Evolutionary conservation across 768 basidiomycete species (phyloP), one percentile per base, ranked within the genome.

Genomic region (Rhodocollybia butyracea): DNA sequence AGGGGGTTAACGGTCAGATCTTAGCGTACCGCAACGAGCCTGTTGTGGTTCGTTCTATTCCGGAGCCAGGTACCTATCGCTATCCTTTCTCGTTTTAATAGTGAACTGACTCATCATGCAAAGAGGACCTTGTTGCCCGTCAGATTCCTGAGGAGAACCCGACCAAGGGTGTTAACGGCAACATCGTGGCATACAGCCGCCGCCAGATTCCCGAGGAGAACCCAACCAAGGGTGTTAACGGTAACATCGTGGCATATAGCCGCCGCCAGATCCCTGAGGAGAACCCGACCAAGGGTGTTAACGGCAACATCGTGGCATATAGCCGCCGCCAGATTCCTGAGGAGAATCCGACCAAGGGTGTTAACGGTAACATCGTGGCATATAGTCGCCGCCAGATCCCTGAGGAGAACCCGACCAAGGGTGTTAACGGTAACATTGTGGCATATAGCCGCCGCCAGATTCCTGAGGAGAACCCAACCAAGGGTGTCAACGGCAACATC

Each of bases 171-270:
- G 17, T 30, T n/a, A 46, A 31, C 32, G 57, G 57, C 29, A 36
- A 58, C 26, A 58, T 58, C 29, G 46, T 55, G 5, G 54, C 57
- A 40, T 58, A 58, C 57, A 46, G 34, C n/a, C 26, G 47, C 12
- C 11, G 8, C 27, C 26, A n/a, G n/a, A n/a, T n/a, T 31, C 31
- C 13, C 15, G 21, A 22, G 29, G n/a, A 30, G 24, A n/a, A n/a
- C 54, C 12, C 12, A 22, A 11, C 13, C 42, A 11, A 45, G n/a
- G 24, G n/a, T n/a, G n/a, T n/a, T n/a, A n/a, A n/a, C n/a, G 72
- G 73, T 22, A 55, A 58, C 7, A 64, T 71, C 56, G 63, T 56
- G 31, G 63, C 56, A 17, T 71, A 72, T 62, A 56, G 34, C 15
- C 27, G 30, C 19, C 19, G 38, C 15, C 22, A 46, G 22, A 53